A percentile compares a stretch with the other conserved stretches of the same genome.
Evolutionary conservation across 2,329 filamentous ascomycete species (phyloP).

Genomic region (Trichoderma arundinaceum): DNA sequence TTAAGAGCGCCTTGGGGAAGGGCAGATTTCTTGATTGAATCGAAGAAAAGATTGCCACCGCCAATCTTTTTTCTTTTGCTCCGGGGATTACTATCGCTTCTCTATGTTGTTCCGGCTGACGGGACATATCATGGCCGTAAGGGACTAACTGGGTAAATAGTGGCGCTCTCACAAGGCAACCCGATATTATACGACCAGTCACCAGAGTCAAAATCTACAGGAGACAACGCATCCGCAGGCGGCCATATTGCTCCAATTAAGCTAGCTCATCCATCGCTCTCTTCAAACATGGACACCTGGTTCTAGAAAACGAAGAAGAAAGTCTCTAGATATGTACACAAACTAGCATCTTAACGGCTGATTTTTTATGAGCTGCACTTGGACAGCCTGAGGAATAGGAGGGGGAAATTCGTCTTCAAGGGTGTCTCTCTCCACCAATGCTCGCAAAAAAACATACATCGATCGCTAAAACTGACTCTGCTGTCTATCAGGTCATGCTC

Average conservation of each 20-base stretch:
- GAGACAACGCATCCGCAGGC: not conserved
- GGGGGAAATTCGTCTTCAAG: not conserved
- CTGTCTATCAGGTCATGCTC: slow-evolving; percentile 21
- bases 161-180: no score
- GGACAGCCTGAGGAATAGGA: not conserved
- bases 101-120: no score
- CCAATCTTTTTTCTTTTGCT: no score
- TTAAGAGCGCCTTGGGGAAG: not conserved
- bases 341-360: not conserved
- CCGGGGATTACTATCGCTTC: no score
- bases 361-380: not conserved
- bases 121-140: no score
- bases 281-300: not conserved
- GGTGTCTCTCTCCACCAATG: slow-evolving; percentile 10
- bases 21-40: not conserved
- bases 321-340: slow-evolving; percentile 14
- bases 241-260: slow-evolving; percentile 8
- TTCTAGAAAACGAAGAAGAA: not conserved
- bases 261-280: not conserved
- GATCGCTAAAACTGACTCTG: slow-evolving; percentile 26
- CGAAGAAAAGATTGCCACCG: no score
- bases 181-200: no score
- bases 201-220: no score
- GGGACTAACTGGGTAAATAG: no score
- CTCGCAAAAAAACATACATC: slow-evolving; percentile 17